Evolutionary conservation across 805 yeast species (phyloP).

Genomic region (Lachancea kluyveri): DNA sequence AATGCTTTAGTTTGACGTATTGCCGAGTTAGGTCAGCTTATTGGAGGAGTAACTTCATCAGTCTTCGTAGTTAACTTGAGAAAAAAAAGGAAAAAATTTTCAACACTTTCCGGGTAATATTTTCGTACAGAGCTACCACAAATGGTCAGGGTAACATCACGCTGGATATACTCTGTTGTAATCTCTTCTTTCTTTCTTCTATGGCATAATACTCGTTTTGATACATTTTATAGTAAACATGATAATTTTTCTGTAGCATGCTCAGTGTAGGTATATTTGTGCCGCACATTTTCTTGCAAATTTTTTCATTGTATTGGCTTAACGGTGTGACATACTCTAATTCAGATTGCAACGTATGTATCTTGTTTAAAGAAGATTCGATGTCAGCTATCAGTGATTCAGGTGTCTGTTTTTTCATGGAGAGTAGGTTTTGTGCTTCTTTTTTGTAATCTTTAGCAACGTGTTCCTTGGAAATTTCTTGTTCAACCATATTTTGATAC

Average conservation of each 20-base stretch:
- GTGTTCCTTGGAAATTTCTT: background rate
- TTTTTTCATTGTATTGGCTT: conserved; percentile 8
- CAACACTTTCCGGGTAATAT: conserved; percentile 3
- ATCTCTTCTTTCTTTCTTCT: conserved; percentile 4
- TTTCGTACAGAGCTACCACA: too few relatives aligned
- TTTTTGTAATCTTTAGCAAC: background rate
- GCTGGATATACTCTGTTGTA: conserved; percentile 1
- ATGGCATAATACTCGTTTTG: conserved; percentile 15
- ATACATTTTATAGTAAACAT: conserved; percentile 16
- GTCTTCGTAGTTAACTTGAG: too few relatives aligned
- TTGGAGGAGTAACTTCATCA: too few relatives aligned
- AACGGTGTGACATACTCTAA: too few relatives aligned
- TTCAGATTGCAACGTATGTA: background rate
- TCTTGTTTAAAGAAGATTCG: background rate
- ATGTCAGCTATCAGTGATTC: conserved; percentile 1
- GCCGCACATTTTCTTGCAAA: conserved; percentile 10
- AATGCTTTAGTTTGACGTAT: too few relatives aligned
- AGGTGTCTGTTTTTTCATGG: background rate
- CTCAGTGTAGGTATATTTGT: conserved; percentile 15
- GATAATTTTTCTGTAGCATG: conserved; percentile 18
- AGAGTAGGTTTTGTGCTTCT: conserved; percentile 1
- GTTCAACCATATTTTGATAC: background rate
- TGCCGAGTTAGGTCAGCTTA: too few relatives aligned
- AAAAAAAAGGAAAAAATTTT: conserved; percentile 1
- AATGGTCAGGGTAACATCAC: background rate